Conservation (phyloP, 192 early-diverging fungal species). For the Mortierella hygrophila region DNA sequence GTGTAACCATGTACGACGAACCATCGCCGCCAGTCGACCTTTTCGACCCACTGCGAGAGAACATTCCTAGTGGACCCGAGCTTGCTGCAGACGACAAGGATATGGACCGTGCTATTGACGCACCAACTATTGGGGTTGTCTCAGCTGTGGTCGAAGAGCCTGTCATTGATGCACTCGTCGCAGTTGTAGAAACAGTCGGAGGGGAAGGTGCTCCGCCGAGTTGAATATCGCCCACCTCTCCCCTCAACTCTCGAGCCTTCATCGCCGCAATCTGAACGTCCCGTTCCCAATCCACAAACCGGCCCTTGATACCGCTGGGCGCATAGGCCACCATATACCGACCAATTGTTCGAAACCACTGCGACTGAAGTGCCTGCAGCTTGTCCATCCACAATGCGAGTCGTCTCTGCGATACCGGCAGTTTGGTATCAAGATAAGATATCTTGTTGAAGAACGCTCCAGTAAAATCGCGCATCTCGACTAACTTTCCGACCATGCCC, state of each 20-base stretch:
- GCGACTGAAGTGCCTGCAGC: conserved; percentile 41
- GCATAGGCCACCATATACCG: conserved; percentile 45
- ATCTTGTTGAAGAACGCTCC: conserved; percentile 55
- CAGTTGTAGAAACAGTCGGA: not conserved
- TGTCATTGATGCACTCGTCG: not conserved
- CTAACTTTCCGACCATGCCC: conserved; percentile 46
- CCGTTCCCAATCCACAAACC: conserved; percentile 44
- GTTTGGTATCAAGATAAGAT: conserved; percentile 52
- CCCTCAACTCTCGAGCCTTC: conserved; percentile 35
- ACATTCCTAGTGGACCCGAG: not conserved
- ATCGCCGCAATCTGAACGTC: conserved; percentile 30
- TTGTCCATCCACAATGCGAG: conserved; percentile 51
- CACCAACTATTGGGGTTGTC: not conserved
- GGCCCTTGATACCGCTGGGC: conserved; percentile 22
- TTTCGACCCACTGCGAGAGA: not conserved
- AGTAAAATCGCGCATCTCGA: conserved; percentile 52
- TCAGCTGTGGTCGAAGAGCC: not conserved
- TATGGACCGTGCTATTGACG: conserved; percentile 6
- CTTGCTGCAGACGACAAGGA: not conserved
- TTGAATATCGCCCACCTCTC: conserved; percentile 30
- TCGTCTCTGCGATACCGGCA: conserved; percentile 41
- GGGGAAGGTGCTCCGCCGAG: not conserved
- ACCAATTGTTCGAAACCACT: conserved; percentile 49
- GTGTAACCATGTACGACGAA: conserved; percentile 14
- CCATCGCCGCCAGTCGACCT: not conserved